These are phyloP conservation scores for Kazachstania sp. DNA, from an alignment of 1,139 yeast genomes.

Conservation along the genomic window DNA sequence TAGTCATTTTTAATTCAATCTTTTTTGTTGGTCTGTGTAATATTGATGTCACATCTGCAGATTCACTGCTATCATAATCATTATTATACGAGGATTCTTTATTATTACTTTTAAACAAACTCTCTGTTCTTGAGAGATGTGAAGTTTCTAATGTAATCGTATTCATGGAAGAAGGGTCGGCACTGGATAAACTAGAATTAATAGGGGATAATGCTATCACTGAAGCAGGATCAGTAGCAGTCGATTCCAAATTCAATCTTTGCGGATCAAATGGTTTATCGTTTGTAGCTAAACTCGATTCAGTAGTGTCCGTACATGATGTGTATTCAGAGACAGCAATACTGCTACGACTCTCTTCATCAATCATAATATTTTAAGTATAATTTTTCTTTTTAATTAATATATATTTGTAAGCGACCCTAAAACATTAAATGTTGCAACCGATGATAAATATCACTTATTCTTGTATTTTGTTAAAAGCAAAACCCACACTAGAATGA, in stretches of 20 bases:
- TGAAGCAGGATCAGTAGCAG: not conserved
- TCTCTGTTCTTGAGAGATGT: not conserved
- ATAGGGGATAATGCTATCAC: not conserved
- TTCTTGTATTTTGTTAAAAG: no score
- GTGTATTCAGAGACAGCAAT: not conserved
- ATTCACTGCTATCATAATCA: not conserved
- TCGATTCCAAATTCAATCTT: not conserved
- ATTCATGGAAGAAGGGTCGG: not conserved
- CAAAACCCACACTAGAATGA: no score
- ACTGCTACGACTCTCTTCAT: not conserved
- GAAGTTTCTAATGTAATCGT: not conserved
- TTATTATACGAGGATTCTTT: no score
- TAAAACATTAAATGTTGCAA: no score
- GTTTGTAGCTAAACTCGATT: not conserved
- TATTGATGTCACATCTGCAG: not conserved
- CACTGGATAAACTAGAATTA: not conserved
- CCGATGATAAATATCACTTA: no score
- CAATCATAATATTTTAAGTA: not conserved
- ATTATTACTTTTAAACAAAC: not conserved
- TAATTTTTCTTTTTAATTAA: no score
- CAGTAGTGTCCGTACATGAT: not conserved
- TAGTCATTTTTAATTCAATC: conserved; percentile 25
- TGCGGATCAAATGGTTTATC: not conserved
- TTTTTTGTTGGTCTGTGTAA: not conserved
- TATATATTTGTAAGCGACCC: no score